Evolutionary conservation across 208 protist species (phyloP).

Genomic region (Tritrichomonas foetus): DNA sequence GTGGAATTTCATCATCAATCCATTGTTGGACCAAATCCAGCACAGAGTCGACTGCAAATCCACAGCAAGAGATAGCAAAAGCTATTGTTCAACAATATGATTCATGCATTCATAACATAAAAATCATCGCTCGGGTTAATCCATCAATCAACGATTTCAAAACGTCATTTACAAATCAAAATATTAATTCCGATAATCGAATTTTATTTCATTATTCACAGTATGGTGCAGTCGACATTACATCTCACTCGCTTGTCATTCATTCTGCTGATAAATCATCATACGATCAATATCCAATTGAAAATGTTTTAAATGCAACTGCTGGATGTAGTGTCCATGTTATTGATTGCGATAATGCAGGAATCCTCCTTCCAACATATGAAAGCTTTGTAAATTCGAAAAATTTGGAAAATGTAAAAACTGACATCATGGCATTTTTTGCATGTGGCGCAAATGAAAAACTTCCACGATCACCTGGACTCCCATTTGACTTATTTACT

Average conservation of each 20-base stretch:
- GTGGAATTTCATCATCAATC: neutral
- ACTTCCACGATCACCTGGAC: neutral
- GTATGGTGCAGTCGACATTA: neutral
- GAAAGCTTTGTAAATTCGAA: neutral
- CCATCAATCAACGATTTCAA: conserved; percentile 6
- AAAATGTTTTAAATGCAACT: neutral
- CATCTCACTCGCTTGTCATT: neutral
- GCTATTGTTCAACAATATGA: neutral
- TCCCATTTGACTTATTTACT: neutral
- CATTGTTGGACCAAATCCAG: neutral
- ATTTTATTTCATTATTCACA: neutral
- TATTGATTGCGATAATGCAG: conserved; percentile 12
- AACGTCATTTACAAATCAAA: neutral
- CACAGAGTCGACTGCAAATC: conserved; percentile 11
- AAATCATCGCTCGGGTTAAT: neutral
- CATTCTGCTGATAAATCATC: neutral
- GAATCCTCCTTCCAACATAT: neutral
- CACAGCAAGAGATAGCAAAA: neutral
- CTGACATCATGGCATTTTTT: neutral
- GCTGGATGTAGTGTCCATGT: neutral
- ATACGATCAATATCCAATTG: neutral
- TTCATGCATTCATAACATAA: neutral
- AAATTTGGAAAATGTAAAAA: neutral
- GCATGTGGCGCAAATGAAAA: neutral
- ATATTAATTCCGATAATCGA: neutral